Evolutionary conservation across 2,329 filamentous ascomycete species (phyloP).

Genomic region (Geosmithia flava): DNA sequence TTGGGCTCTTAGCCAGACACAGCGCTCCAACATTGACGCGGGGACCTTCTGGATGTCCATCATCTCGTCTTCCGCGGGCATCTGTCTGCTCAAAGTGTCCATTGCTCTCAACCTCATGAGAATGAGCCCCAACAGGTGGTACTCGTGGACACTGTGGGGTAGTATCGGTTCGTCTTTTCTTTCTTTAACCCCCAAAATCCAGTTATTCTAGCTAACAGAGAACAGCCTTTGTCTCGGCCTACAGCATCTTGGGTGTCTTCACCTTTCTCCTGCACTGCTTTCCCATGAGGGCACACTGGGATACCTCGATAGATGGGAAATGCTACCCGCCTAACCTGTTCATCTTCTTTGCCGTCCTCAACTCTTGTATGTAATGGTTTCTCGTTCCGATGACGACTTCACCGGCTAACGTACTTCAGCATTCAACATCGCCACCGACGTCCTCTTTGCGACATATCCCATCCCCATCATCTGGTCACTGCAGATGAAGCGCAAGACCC

Average conservation of each 20-base stretch:
- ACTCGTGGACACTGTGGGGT: not conserved
- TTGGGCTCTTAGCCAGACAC: slow-evolving; percentile 16
- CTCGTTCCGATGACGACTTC: no score
- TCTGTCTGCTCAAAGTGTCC: slow-evolving; percentile 10
- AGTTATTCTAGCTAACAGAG: not conserved
- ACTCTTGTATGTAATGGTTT: slow-evolving; percentile 1
- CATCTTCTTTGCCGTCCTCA: slow-evolving; percentile 2
- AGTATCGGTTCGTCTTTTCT: not conserved
- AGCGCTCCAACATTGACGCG: slow-evolving; percentile 22
- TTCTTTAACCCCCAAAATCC: not conserved
- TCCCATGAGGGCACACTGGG: slow-evolving; percentile 2
- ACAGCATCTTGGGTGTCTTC: not conserved
- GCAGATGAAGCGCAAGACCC: slow-evolving; percentile 20
- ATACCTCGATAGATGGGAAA: not conserved
- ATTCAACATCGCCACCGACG: slow-evolving; percentile 26
- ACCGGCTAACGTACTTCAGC: no score
- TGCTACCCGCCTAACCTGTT: slow-evolving; percentile 3
- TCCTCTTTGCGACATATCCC: slow-evolving; percentile 25
- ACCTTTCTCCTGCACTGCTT: slow-evolving; percentile 3
- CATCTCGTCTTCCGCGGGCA: slow-evolving; percentile 19
- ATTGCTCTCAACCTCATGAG: slow-evolving; percentile 11
- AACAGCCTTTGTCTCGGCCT: not conserved
- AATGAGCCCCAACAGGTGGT: slow-evolving; percentile 2
- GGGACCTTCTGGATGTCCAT: slow-evolving; percentile 32
- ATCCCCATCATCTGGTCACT: slow-evolving; percentile 25